Percentiles rank a stretch among this genome's conserved stretches.
Evolutionary conservation across 2,329 filamentous ascomycete genomes (phyloP).

Genomic region (Rugonectria rugulosa): DNA sequence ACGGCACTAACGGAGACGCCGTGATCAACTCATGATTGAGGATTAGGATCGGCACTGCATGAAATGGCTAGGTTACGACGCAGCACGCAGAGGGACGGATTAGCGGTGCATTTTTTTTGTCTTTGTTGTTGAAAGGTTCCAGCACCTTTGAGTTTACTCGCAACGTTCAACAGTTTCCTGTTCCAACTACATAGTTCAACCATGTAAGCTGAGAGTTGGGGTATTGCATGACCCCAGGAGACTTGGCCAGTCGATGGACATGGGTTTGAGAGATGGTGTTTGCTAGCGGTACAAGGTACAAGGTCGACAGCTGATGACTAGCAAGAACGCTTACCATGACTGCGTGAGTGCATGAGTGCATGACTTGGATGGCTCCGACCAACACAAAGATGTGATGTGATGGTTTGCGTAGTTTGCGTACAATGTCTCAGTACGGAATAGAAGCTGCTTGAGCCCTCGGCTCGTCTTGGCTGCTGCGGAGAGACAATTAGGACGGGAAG

Average conservation of each 20-base stretch:
- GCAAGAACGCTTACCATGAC: neutral
- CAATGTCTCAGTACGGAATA: too few relatives aligned
- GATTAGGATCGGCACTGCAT: constrained; percentile 12
- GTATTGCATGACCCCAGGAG: constrained; percentile 1
- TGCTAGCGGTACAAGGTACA: neutral
- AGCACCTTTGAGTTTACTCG: neutral
- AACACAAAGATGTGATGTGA: too few relatives aligned
- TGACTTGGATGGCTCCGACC: too few relatives aligned
- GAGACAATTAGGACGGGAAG: too few relatives aligned
- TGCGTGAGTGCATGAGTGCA: neutral
- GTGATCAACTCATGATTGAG: constrained; percentile 2
- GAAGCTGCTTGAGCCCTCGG: too few relatives aligned
- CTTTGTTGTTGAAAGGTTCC: neutral
- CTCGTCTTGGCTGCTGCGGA: too few relatives aligned
- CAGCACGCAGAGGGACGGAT: neutral
- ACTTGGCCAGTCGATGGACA: neutral
- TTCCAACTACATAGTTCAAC: constrained; percentile 9
- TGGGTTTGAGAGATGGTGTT: neutral
- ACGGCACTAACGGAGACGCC: constrained; percentile 20
- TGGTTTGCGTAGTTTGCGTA: too few relatives aligned
- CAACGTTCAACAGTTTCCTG: constrained; percentile 11
- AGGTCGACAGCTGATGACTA: too few relatives aligned
- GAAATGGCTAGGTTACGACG: neutral
- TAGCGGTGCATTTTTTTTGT: neutral
- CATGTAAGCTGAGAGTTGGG: neutral